These are phyloP conservation scores for Fusarium irregulare DNA, from an alignment of 2,329 filamentous ascomycete genomes.

Conservation along the genomic window DNA sequence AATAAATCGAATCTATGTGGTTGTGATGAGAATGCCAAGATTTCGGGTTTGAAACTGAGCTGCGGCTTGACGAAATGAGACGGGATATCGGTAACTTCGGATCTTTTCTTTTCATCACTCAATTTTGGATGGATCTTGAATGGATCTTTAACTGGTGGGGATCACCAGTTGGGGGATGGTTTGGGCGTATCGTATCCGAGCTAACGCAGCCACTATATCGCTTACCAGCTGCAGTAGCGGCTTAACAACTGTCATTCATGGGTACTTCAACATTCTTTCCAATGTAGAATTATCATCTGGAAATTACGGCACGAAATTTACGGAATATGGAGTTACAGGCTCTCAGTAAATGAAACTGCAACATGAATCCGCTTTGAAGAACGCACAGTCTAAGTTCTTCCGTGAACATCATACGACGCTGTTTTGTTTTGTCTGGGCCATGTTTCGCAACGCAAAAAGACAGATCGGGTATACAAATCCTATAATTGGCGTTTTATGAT, in stretches of 20 bases:
- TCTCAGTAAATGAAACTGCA: not conserved
- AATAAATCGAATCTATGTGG: not conserved
- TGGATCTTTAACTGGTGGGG: not conserved
- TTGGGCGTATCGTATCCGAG: conserved; percentile 1
- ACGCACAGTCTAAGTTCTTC: not conserved
- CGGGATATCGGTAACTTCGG: conserved; percentile 22
- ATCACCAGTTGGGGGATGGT: conserved; percentile 7
- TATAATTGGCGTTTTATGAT: not conserved
- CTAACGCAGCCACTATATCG: conserved; percentile 23
- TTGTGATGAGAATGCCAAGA: conserved; percentile 16
- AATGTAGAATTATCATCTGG: not conserved
- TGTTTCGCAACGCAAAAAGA: not conserved
- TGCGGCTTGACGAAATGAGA: not conserved
- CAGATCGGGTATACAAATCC: not conserved
- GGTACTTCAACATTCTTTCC: not conserved
- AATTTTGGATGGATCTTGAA: not conserved
- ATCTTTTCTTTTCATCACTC: not conserved
- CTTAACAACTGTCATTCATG: conserved; percentile 1
- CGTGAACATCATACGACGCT: conserved; percentile 13
- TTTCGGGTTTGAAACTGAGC: not conserved
- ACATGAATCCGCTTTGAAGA: not conserved
- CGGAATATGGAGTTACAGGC: not conserved
- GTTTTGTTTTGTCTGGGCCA: not conserved
- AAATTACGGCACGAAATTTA: not conserved
- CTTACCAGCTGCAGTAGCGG: not conserved